phyloP scores from a whole-genome alignment of 2,329 filamentous ascomycete genomes.

The Sporothrix pseudoabietina region DNA sequence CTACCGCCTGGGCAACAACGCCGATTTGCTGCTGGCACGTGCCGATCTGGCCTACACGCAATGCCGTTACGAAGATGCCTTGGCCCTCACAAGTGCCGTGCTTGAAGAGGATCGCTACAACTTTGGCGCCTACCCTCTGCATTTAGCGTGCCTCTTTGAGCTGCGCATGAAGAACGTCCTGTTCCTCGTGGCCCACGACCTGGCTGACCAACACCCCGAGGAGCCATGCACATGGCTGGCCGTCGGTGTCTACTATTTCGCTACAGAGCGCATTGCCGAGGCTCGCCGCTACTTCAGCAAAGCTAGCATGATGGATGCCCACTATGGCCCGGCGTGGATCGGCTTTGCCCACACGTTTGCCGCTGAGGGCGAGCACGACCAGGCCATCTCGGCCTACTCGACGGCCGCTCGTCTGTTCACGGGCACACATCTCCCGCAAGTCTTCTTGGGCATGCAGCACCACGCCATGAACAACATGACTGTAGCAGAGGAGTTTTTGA shows the following conservation, averaged over 20 bases:
- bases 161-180: constrained; percentile 83
- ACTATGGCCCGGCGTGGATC: constrained; percentile 97
- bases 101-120: constrained; percentile 85
- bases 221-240: constrained; percentile 93
- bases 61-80: constrained; percentile 86
- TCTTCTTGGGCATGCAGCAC: constrained; percentile 98
- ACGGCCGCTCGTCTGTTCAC: constrained; percentile 94
- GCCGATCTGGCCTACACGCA: constrained; percentile 93
- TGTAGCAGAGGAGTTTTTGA: constrained; percentile 90
- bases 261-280: constrained; percentile 86
- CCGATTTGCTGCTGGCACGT: constrained; percentile 85
- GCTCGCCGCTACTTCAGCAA: constrained; percentile 96
- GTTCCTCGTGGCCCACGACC: constrained; percentile 88
- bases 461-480: constrained; percentile 93
- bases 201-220: constrained; percentile 87
- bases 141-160: constrained; percentile 88
- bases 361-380: constrained; percentile 95
- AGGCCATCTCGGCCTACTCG: constrained; percentile 96
- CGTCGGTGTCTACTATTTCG: constrained; percentile 91
- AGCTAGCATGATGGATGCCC: constrained; percentile 93
- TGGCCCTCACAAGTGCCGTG: constrained; percentile 80
- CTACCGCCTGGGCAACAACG: constrained; percentile 82
- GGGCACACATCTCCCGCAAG: constrained; percentile 91
- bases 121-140: constrained; percentile 83
- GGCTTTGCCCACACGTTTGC: constrained; percentile 98